Conservation (phyloP, 768 basidiomycete species). For the Lyophyllum shimeji region DNA sequence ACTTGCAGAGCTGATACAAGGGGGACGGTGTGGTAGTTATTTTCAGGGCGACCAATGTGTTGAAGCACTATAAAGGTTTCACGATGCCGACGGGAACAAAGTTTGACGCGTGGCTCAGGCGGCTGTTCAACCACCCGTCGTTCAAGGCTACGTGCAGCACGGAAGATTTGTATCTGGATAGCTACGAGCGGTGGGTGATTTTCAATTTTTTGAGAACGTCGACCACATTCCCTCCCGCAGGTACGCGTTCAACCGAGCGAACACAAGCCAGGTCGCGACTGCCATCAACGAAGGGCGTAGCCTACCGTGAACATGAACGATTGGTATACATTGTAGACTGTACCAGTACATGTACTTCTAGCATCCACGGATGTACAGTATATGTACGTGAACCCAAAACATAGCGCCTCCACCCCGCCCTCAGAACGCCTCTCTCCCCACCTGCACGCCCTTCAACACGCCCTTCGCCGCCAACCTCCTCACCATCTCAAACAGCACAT, state of each 20-base stretch:
- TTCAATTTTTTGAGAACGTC: background rate
- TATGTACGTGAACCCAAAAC: background rate
- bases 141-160: slow-evolving; percentile 72
- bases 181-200: slow-evolving; percentile 59
- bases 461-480: slow-evolving; percentile 26
- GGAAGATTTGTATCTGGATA: slow-evolving; percentile 64
- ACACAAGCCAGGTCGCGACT: slow-evolving; percentile 74
- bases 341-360: background rate
- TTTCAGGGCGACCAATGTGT: slow-evolving; percentile 60
- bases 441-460: slow-evolving; percentile 22
- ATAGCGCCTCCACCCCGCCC: background rate
- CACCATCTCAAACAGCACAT: slow-evolving; percentile 31
- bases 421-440: slow-evolving; percentile 23
- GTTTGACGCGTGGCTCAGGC: slow-evolving; percentile 51
- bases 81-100: slow-evolving; percentile 47
- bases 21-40: slow-evolving; percentile 55
- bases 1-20: too few species aligned
- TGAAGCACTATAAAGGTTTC: slow-evolving; percentile 70
- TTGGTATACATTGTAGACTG: too few species aligned
- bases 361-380: background rate
- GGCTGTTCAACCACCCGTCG: slow-evolving; percentile 57
- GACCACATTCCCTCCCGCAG: slow-evolving; percentile 30
- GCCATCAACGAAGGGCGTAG: slow-evolving; percentile 69
- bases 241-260: slow-evolving; percentile 75
- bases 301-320: slow-evolving; percentile 48